phyloP scores from a whole-genome alignment of 257 asterid species.

The Lycium ferocissimum region DNA sequence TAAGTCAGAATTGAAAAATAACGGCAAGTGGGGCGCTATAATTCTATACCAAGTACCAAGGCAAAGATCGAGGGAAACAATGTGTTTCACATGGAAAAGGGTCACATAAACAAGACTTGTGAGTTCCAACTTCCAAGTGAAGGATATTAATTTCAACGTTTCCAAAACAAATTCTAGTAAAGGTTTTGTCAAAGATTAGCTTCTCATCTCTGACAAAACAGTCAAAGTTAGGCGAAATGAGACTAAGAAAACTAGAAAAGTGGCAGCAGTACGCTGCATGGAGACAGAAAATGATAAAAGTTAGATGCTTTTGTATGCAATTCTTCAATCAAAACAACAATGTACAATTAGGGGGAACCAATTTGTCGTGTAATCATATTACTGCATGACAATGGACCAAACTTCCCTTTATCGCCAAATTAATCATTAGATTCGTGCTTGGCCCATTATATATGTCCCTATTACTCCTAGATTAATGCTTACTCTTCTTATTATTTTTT shows the following conservation, averaged over 20 bases:
- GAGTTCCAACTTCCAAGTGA: background rate
- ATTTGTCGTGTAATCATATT: slow-evolving; percentile 30
- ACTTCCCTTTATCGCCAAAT: slow-evolving; percentile 18
- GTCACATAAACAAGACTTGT: background rate
- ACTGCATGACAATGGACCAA: slow-evolving; percentile 22
- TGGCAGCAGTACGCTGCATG: background rate
- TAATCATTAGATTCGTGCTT: slow-evolving; percentile 10
- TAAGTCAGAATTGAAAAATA: no score
- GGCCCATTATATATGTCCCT: background rate
- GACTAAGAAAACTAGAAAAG: background rate
- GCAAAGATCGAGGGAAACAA: background rate
- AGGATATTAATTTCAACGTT: background rate
- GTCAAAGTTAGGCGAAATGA: background rate
- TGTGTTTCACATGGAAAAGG: background rate
- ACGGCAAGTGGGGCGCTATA: no score
- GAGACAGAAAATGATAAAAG: background rate
- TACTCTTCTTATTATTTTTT: background rate
- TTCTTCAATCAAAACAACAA: background rate
- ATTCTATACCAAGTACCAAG: background rate
- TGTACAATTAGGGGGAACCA: slow-evolving; percentile 26
- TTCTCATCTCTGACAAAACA: background rate
- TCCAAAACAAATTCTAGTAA: background rate
- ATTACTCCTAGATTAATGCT: background rate
- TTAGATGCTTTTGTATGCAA: background rate
- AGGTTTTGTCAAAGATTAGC: background rate